Conservation (phyloP, 2,329 filamentous ascomycete genomes). For the Xylariaceae sp. region DNA sequence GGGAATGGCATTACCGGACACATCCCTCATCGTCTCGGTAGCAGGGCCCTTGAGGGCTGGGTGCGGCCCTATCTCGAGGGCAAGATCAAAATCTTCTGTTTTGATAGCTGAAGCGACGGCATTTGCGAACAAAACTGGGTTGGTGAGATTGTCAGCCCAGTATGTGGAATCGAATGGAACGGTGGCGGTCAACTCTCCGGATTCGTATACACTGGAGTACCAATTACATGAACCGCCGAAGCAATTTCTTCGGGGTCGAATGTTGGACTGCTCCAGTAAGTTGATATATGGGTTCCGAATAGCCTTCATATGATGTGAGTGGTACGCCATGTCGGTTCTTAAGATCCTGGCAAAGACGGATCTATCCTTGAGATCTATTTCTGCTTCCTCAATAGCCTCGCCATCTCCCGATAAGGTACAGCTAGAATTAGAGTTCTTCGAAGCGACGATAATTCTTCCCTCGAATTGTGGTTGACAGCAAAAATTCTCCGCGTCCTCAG, state of each 20-base stretch:
- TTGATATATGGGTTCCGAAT: conserved; percentile 16
- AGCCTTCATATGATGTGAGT: conserved; percentile 37
- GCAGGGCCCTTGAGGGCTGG: conserved; percentile 41
- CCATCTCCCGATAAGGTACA: conserved; percentile 35
- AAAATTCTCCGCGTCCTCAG: conserved; percentile 33
- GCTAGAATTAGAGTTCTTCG: conserved; percentile 34
- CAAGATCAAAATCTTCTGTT: conserved; percentile 31
- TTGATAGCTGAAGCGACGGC: conserved; percentile 33
- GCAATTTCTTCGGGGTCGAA: conserved; percentile 2
- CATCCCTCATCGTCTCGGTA: conserved; percentile 31
- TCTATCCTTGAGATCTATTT: conserved; percentile 21
- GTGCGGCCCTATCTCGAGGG: conserved; percentile 45
- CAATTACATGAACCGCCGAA: conserved; percentile 14
- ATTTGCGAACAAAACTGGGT: conserved; percentile 41
- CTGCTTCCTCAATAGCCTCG: conserved; percentile 25
- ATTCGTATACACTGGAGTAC: conserved; percentile 21
- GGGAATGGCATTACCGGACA: conserved; percentile 14
- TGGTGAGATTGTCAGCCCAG: conserved; percentile 44
- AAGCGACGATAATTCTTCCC: conserved; percentile 30
- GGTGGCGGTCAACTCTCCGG: conserved; percentile 6
- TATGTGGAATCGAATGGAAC: conserved; percentile 27
- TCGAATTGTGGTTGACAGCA: conserved; percentile 20
- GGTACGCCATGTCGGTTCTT: conserved; percentile 39
- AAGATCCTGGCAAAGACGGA: conserved; percentile 30
- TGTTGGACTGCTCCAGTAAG: conserved; percentile 6